Base-by-base conservation (phyloP, 805 yeast genomes). In the Spathaspora gorwiae region DNA sequence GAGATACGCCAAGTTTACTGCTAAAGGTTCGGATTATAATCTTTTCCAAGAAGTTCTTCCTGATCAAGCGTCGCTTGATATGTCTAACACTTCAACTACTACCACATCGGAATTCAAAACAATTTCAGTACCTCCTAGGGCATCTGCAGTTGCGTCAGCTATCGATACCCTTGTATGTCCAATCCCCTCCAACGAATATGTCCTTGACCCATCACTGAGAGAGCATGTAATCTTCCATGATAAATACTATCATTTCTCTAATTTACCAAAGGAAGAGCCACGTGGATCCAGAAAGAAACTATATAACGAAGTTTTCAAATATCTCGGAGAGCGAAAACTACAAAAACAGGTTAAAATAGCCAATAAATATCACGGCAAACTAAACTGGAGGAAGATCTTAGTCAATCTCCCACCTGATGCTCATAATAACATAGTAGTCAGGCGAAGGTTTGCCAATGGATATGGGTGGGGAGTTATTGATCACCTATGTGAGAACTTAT, bases 391-490 rank as follows among this genome's bases (percentile, higher is more conserved):
- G n/a, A 72, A 72, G 48, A 67, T 72, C 11, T 55, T 72, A 49
- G 76, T 71, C 2, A 59, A 61, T 42, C 56, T 72, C 15, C 75
- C 75, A 0, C 75, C 75, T 1, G 77, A 72, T 54, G 75, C 77
- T 2, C 77, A 72, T 52, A 72, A 70, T 50, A 72, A 71, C 48
- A 72, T 72, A 6, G 58, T 69, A 4, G 77, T 72, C 11, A 49
- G 77, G 39, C 57, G 77, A 43, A 48, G 73, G 31, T 72, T 72
- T 53, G 58, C 72, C 26, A 72, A 72, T 53, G 76, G 73, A 1
- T 72, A 66, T 49, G 77, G 77, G 8, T 72, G 77, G 77, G 74
- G 74, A 1, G 75, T 71, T 8, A 55, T 72, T 8, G 73, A 70
- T 46, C 76, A 72, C 49, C 52, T 72, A 37, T 62, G 66, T 37